Evolutionary conservation across 345 rosid genomes (phyloP), one percentile per base, ranked within the genome.

Genomic region (Limnanthes douglasii): DNA sequence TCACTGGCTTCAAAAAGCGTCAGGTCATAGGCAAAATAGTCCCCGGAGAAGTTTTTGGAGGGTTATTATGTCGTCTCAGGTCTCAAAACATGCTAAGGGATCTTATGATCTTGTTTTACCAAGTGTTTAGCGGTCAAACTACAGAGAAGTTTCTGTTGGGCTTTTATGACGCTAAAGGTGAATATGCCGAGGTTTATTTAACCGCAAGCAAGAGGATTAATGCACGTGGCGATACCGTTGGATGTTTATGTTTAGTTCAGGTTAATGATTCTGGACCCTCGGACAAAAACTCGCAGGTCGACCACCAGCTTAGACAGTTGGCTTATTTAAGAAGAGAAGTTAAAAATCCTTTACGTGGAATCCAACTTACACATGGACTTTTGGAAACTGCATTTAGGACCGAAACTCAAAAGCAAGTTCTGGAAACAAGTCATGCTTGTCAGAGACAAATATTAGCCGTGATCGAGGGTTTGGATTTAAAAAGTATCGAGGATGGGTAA

Each of bases 211-310:
- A 43, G 55, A 68, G 84, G 48, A 62, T 52, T 0, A 60, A 66
- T 53, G 29, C 43, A 4, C 45, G 54, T 46, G 86, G 86, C 45
- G 64, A 68, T 15, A 48, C 70, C 6, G 43, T 72, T 9, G 70
- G 94, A 34, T 81, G 94, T 57, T 74, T 81, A 64, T 86, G 80
- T 86, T 86, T 86, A 74, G 50, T 86, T 75, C 84, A 66, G 64
- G 56, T 49, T 44, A 49, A 66, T 15, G 42, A 43, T 23, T 38
- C 26, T 28, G 57, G 56, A 17, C n/a, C n/a, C n/a, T 28, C 39
- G 8, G 55, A 45, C 55, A 60, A 33, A 29, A 50, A 43, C 26
- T 45, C 31, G 18, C 66, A 57, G 2, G 73, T 62, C 37, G 42
- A 59, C 8, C 39, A 21, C 41, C 54, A 55, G 24, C 65, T 56